phyloP scores from a whole-genome alignment of 139 green algal species.

The Micractinium sp. region DNA sequence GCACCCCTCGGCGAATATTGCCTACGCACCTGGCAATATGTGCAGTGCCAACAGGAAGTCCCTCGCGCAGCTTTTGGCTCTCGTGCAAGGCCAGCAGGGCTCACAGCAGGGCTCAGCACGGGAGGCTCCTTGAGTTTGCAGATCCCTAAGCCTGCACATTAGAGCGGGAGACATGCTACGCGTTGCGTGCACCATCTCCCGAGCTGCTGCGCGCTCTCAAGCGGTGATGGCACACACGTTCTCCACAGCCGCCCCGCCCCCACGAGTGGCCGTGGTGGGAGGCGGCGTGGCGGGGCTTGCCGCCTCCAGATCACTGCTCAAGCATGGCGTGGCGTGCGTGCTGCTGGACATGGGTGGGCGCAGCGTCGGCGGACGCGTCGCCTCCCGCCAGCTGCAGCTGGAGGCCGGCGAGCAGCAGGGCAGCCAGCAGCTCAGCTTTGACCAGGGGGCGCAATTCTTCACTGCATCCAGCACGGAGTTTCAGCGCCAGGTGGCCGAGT shows the following conservation, averaged over 20 bases:
- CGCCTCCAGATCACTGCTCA: not conserved
- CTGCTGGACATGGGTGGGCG: conserved; percentile 26
- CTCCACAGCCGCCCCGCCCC: not conserved
- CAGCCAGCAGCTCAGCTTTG: not conserved
- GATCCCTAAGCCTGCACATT: no score
- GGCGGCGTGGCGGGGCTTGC: conserved; percentile 1
- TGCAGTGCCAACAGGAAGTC: no score
- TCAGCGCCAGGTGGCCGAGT: not conserved
- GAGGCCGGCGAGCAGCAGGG: not conserved
- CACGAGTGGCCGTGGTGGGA: not conserved
- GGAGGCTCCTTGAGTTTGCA: no score
- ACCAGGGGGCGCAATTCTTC: conserved; percentile 12
- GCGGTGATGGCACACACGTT: no score
- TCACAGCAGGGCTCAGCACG: no score
- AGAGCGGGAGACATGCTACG: no score
- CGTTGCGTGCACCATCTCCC: no score
- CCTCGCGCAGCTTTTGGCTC: no score
- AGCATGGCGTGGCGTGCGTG: not conserved
- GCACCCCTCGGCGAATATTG: no score
- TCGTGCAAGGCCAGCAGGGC: no score
- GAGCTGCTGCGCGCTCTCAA: no score
- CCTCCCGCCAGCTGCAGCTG: not conserved
- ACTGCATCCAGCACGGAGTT: conserved; percentile 2
- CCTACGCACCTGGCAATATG: no score
- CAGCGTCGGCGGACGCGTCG: conserved; percentile 2